A percentile compares a stretch with the other conserved stretches of the same genome.
Conservation (phyloP, 345 rosid genomes). For the Melastoma malabathricum region DNA sequence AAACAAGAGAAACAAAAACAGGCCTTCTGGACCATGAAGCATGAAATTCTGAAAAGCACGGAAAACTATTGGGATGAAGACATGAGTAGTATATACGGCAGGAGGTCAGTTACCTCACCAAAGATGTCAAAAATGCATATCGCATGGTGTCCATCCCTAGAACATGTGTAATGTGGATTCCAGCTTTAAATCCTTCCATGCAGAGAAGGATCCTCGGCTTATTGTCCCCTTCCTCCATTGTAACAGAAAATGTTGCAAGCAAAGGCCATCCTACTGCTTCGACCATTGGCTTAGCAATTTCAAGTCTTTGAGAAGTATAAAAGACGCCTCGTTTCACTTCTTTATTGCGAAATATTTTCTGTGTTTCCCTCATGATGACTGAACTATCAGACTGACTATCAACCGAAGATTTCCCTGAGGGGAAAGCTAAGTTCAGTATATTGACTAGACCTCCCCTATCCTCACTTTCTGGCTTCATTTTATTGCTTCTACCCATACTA, state of each 20-base stretch:
- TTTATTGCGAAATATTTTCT: conserved; percentile 65
- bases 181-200: conserved; percentile 99
- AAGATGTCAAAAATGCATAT: conserved; percentile 90
- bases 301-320: conserved; percentile 59
- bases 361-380: conserved; percentile 80
- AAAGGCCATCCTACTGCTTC: conserved; percentile 99
- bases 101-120: conserved; percentile 52
- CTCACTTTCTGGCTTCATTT: conserved; percentile 71
- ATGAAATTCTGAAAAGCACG: too few species aligned
- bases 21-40: too few species aligned
- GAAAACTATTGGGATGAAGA: neutral
- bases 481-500: conserved; percentile 41
- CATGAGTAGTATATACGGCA: neutral
- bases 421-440: conserved; percentile 81
- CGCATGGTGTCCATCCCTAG: conserved; percentile 99
- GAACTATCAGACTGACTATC: conserved; percentile 82
- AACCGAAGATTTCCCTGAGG: conserved; percentile 48
- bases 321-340: conserved; percentile 85
- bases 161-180: conserved; percentile 76
- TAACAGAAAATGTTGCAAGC: conserved; percentile 94
- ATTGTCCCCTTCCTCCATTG: conserved; percentile 98
- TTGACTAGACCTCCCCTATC: conserved; percentile 81
- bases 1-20: too few species aligned
- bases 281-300: conserved; percentile 88
- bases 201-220: conserved; percentile 80